These are phyloP conservation scores for Trametes hirsuta DNA, from an alignment of 1,284 basidiomycete species.

Conservation along the genomic window DNA sequence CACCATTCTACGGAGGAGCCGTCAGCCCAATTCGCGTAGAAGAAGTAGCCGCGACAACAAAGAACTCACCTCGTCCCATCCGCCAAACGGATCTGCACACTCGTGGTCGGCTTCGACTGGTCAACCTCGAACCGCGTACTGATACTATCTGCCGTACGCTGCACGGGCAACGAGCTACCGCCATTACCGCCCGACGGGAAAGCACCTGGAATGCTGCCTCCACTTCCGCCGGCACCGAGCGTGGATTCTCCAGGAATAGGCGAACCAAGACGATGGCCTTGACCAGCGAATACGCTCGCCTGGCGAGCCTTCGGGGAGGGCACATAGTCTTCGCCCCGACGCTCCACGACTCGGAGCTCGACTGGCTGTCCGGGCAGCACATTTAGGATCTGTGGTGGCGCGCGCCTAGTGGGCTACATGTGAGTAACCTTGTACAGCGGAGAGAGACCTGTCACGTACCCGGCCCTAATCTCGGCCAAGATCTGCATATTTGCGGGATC, in stretches of 20 bases:
- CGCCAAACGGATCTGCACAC: slow-evolving; percentile 87
- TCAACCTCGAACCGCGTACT: slow-evolving; percentile 81
- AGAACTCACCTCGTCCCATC: slow-evolving; percentile 82
- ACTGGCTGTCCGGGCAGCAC: slow-evolving; percentile 84
- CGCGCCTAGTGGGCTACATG: slow-evolving; percentile 51
- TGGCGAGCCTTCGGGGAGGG: slow-evolving; percentile 45
- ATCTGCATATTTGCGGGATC: slow-evolving; percentile 78
- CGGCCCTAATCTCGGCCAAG: slow-evolving; percentile 80
- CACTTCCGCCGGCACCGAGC: slow-evolving; percentile 29
- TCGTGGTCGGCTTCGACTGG: slow-evolving; percentile 80
- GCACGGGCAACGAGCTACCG: slow-evolving; percentile 24
- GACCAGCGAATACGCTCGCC: slow-evolving; percentile 67
- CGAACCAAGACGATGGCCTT: slow-evolving; percentile 85
- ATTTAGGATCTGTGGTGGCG: slow-evolving; percentile 80
- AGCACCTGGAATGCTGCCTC: slow-evolving; percentile 56
- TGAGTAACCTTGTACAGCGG: background rate
- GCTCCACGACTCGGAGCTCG: slow-evolving; percentile 81
- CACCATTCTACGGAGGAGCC: slow-evolving; percentile 62
- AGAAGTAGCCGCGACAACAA: background rate
- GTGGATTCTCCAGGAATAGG: slow-evolving; percentile 45
- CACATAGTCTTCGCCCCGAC: slow-evolving; percentile 77
- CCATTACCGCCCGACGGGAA: slow-evolving; percentile 42
- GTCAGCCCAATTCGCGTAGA: background rate
- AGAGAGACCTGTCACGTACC: slow-evolving; percentile 50
- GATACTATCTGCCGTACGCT: slow-evolving; percentile 43